Base-by-base conservation (phyloP, 2,329 filamentous ascomycete genomes). In the Cladosporium sp. region DNA sequence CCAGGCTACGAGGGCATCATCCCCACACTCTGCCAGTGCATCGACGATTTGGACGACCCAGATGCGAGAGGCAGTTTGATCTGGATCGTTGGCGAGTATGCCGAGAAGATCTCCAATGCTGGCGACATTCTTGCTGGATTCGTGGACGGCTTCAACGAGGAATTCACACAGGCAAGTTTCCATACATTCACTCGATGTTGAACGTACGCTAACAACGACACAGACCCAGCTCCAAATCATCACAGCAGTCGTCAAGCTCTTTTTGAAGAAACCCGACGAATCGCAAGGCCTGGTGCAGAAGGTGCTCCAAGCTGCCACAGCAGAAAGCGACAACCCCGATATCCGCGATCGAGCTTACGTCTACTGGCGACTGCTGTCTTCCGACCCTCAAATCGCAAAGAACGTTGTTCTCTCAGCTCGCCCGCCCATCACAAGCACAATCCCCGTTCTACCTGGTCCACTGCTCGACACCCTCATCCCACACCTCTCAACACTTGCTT, bases 61-160 rank as follows among this genome's bases (percentile, higher is more conserved):
- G 87, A 91, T 66, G 94, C 94, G 6, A 82, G 94, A 68, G 92
- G 89, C 2, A 89, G 93, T 20, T 78, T 99, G 59, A 97, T 99
- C 68, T 99, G 94, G 94, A 97, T 99, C 65, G 93, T 99, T 5
- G 94, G 94, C 65, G 94, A 99, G 73, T 99, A 99, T 71, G 94
- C 94, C 0, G 94, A 99, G 78, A 99, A 99, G 80, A 99, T 99
- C 69, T 96, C 85, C 77, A 97, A 99, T 67, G 94, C 94, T n/a
- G 91, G 92, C 62, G 91, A 97, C 65, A 97, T 99, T 61, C 75
- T 99, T 59, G 82, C 86, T 53, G 87, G 89, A 17, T 99, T 99
- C 69, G 93, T 97, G 12, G 94, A 97, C 57, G 88, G 86, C 0
- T 97, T 99, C 73, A 89, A 89, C 72, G 94, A 97, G 71, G 94